Conservation (phyloP, 2,329 filamentous ascomycete species). For the Thermothelomyces thermophilus region DNA sequence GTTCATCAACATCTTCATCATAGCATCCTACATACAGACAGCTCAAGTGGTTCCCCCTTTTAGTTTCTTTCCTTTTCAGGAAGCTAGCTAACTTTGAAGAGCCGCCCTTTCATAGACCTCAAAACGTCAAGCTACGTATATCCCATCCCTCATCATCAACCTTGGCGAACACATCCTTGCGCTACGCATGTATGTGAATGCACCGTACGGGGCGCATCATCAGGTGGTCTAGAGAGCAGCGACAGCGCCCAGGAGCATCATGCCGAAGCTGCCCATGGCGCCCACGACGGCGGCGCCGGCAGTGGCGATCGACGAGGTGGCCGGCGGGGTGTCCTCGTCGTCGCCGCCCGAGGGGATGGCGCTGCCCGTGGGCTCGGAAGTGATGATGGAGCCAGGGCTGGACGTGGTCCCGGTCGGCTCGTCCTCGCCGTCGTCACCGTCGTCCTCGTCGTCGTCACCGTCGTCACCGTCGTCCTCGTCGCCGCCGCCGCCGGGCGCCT, state of each 20-base stretch:
- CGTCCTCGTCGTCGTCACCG: background rate
- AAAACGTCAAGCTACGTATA: too few relatives aligned
- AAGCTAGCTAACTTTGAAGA: too few relatives aligned
- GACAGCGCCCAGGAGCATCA: conserved; percentile 20
- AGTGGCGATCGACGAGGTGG: conserved; percentile 1
- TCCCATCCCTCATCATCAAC: too few relatives aligned
- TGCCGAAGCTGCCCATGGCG: conserved; percentile 17
- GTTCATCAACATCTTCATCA: background rate
- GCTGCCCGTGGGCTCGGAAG: background rate
- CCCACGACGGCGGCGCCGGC: background rate
- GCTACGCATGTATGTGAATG: too few relatives aligned
- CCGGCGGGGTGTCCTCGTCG: background rate
- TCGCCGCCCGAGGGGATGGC: background rate
- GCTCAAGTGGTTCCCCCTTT: background rate
- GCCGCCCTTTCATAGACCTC: too few relatives aligned
- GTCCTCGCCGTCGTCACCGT: background rate
- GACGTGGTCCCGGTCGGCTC: background rate
- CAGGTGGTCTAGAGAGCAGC: conserved; percentile 24
- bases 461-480: background rate
- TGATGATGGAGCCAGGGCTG: background rate
- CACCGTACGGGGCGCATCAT: too few relatives aligned
- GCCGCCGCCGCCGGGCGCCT: background rate
- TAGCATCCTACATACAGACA: background rate
- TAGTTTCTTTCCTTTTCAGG: too few relatives aligned
- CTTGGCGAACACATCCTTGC: too few relatives aligned